Conservation (phyloP, 768 basidiomycete genomes). For the Butyriboletus loyo region DNA sequence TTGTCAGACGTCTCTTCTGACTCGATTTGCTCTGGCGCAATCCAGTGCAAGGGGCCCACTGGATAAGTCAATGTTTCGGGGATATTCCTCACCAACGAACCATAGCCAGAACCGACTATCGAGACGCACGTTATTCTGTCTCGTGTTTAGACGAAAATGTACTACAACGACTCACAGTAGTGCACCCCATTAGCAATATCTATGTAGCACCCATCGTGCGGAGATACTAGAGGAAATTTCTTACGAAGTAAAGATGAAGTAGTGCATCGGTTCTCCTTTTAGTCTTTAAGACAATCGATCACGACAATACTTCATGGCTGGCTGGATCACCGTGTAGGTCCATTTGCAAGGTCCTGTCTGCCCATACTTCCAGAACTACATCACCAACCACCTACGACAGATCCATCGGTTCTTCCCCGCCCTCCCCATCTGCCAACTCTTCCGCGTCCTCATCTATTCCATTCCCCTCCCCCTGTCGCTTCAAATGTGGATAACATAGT, state of each 20-base stretch:
- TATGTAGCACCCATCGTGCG: too few relatives aligned
- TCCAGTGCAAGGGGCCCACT: slow-evolving; percentile 38
- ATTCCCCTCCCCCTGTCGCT: neutral
- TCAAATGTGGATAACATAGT: slow-evolving; percentile 41
- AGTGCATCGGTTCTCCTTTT: too few relatives aligned
- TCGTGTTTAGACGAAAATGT: too few relatives aligned
- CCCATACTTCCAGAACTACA: too few relatives aligned
- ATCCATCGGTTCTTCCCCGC: slow-evolving; percentile 42
- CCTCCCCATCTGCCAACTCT: slow-evolving; percentile 33
- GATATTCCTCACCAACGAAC: slow-evolving; percentile 34
- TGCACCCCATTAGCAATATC: too few relatives aligned
- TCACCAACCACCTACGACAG: slow-evolving; percentile 20
- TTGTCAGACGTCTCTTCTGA: slow-evolving; percentile 5
- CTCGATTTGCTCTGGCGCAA: slow-evolving; percentile 34
- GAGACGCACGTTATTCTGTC: too few relatives aligned
- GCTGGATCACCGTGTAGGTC: neutral
- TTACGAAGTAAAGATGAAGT: too few relatives aligned
- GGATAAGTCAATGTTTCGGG: slow-evolving; percentile 1
- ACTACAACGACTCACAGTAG: too few relatives aligned
- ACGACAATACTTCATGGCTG: neutral
- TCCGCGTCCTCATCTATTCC: neutral
- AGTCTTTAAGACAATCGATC: neutral
- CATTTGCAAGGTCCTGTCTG: too few relatives aligned
- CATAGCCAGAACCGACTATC: too few relatives aligned
- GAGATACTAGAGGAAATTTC: too few relatives aligned